Evolutionary conservation across 1,139 yeast genomes (phyloP), one percentile per base, ranked within the genome.

Genomic region (Torulaspora globosa): DNA sequence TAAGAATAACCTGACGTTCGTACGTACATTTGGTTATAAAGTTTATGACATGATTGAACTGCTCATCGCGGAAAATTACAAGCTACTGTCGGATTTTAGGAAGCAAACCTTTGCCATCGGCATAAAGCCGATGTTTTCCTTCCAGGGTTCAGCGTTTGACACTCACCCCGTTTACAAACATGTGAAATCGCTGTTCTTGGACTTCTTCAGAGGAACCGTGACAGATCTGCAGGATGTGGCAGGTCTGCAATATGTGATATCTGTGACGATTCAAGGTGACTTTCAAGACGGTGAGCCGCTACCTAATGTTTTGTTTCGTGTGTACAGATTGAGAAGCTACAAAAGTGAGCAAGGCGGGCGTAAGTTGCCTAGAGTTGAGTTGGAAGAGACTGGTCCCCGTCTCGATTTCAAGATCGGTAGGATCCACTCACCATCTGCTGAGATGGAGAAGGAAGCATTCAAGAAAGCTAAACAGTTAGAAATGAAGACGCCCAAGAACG

Each of bases 351-450:
- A 92, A 62, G 68, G 68, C 50, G 69, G 69, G 32, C 56, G 57
- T 27, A 88, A 86, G 65, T 75, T 88, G 46, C 98, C 98, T 45
- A 78, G 98, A 65, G 90, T 92, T 27, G 98, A 92, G 69, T 72
- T 92, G 43, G 95, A 85, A 51, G 99, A 92, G 69, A 84, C 88
- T 57, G 99, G 99, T 1, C 99, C 99, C 47, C 78, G 98, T 59
- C 76, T 94, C 49, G 97, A 92, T 63, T 92, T 92, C 70, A 82
- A 84, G 59, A 78, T 92, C 52, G 98, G 98, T 41, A 79, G 99
- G 70, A 78, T 84, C 59, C 83, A 82, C 57, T 71, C 78, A n/a
- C 87, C 97, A 41, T 79, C 85, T 46, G 85, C 95, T 36, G 97
- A 92, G 60, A 74, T 87, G 72, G 95, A 84, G 70, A 88, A 84